phyloP scores from a whole-genome alignment of 805 yeast species.

The Cyberlindnera euphorbiae region DNA sequence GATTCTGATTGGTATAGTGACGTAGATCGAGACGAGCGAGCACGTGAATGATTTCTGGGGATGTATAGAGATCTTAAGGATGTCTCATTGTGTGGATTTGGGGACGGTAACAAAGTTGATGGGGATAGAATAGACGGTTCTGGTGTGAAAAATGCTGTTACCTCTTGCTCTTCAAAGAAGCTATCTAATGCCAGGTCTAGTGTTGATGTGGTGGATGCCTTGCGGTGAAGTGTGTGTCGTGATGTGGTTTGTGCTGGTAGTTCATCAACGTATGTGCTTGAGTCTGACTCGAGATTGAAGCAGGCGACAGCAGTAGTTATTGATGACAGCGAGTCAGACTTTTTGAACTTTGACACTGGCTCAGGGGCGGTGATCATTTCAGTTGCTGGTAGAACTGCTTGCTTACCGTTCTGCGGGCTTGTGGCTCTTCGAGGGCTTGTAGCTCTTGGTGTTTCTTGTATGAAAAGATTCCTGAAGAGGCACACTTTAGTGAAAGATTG shows the following conservation, averaged over 20 bases:
- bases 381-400: too few species aligned
- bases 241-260: constrained; percentile 1
- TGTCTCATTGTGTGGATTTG: not conserved
- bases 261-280: constrained; percentile 38
- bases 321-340: constrained; percentile 24
- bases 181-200: constrained; percentile 22
- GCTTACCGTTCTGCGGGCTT: too few species aligned
- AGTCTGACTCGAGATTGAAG: constrained; percentile 26
- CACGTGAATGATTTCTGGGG: constrained; percentile 5
- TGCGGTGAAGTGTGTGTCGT: constrained; percentile 1
- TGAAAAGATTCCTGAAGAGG: constrained; percentile 37
- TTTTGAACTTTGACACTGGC: not conserved
- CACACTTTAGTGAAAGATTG: constrained; percentile 29
- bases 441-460: constrained; percentile 7
- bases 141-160: constrained; percentile 17
- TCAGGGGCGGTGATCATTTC: too few species aligned
- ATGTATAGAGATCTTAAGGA: not conserved
- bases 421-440: too few species aligned
- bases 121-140: constrained; percentile 10
- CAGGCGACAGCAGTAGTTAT: constrained; percentile 34
- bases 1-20: constrained; percentile 38
- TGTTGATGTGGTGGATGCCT: constrained; percentile 18
- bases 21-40: constrained; percentile 17
- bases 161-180: constrained; percentile 15
- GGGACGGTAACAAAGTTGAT: constrained; percentile 6